Conservation (phyloP, 169 alveolate genomes). For the Ichthyophthirius multifiliis region DNA sequence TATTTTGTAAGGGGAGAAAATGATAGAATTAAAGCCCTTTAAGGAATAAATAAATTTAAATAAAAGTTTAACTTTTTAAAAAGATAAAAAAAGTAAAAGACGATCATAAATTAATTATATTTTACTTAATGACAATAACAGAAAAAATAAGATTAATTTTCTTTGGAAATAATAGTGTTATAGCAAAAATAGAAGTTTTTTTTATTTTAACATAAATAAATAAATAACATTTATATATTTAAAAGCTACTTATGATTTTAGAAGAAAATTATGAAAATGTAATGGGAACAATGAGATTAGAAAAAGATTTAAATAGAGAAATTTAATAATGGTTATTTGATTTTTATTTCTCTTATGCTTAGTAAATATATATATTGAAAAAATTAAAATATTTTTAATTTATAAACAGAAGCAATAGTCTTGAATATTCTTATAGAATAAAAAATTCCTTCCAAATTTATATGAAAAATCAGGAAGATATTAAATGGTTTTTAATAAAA, state of each 20-base stretch:
- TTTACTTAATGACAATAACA: neutral
- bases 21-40: neutral
- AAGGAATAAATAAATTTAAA: neutral
- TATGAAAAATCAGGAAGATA: too few relatives aligned
- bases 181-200: neutral
- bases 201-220: neutral
- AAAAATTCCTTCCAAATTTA: too few relatives aligned
- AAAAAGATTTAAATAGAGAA: neutral
- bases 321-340: neutral
- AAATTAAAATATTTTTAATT: too few relatives aligned
- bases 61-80: neutral
- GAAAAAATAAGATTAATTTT: neutral
- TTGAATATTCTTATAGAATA: too few relatives aligned
- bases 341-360: neutral
- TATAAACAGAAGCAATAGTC: too few relatives aligned
- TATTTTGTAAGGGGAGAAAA: neutral
- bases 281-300: neutral
- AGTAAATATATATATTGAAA: neutral
- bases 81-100: neutral
- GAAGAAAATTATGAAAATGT: constrained; percentile 1
- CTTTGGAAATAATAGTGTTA: neutral
- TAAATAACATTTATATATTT: neutral
- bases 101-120: neutral
- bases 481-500: too few relatives aligned
- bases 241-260: neutral